Evolutionary conservation across 257 asterid species (phyloP).

Genomic region (Solanum boliviense): DNA sequence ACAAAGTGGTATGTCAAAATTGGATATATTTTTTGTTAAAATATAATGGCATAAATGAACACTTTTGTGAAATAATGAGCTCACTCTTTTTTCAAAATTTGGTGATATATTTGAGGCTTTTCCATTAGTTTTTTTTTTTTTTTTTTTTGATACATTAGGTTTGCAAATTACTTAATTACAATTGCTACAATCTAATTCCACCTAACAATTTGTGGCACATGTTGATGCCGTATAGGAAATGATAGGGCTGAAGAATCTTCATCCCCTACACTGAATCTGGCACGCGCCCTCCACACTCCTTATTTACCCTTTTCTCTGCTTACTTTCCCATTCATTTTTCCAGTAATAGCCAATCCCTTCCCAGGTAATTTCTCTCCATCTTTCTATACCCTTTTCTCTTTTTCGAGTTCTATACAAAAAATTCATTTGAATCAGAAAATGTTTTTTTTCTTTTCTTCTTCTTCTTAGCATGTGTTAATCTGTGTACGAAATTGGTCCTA

Average conservation of each 20-base stretch:
- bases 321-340: neutral
- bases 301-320: neutral
- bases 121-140: too few relatives aligned
- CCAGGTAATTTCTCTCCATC: neutral
- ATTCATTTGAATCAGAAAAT: neutral
- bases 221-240: neutral
- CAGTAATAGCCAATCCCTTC: neutral
- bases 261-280: neutral
- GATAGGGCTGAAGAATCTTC: neutral
- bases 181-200: too few relatives aligned
- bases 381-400: neutral
- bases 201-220: neutral
- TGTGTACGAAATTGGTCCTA: too few relatives aligned
- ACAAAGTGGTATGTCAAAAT: neutral
- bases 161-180: neutral
- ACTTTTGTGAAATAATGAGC: too few relatives aligned
- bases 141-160: neutral
- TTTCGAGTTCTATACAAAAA: neutral
- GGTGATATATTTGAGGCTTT: too few relatives aligned
- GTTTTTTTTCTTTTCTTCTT: neutral
- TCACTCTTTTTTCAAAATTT: neutral
- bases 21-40: neutral
- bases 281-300: slow-evolving; percentile 51
- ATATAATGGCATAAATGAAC: too few relatives aligned
- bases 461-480: neutral